Conservation (phyloP, 495 filamentous ascomycete genomes). For the Penicillium cataractarum region DNA sequence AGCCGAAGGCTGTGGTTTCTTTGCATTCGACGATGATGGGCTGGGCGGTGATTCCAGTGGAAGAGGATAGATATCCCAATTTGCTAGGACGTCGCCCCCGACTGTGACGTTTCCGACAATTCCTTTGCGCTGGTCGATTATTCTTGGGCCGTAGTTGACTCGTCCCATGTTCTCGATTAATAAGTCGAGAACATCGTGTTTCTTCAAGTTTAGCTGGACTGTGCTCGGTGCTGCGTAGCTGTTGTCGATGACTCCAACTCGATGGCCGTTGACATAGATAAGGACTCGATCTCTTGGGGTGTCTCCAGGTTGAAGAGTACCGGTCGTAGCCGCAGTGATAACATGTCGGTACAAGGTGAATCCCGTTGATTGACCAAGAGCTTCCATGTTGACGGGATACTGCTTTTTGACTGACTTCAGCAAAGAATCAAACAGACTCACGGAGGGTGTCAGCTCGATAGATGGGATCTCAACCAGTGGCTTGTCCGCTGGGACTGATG, state of each 20-base stretch:
- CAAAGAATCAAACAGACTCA: slow-evolving; percentile 34
- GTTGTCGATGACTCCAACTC: slow-evolving; percentile 47
- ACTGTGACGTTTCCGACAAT: slow-evolving; percentile 50
- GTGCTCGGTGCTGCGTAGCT: slow-evolving; percentile 38
- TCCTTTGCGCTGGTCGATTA: slow-evolving; percentile 49
- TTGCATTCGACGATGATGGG: slow-evolving; percentile 10
- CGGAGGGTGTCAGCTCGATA: slow-evolving; percentile 30
- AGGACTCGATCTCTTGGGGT: slow-evolving; percentile 46
- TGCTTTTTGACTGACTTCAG: slow-evolving; percentile 21
- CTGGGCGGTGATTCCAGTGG: slow-evolving; percentile 30
- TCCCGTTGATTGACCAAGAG: slow-evolving; percentile 44
- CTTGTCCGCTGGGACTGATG: slow-evolving; percentile 32
- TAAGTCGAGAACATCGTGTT: slow-evolving; percentile 43
- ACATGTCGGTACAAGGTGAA: slow-evolving; percentile 46
- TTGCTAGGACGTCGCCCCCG: slow-evolving; percentile 27
- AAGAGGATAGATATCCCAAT: slow-evolving; percentile 46
- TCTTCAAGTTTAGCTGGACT: slow-evolving; percentile 35
- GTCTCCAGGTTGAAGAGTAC: slow-evolving; percentile 41
- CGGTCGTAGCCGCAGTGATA: slow-evolving; percentile 25
- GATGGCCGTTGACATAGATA: slow-evolving; percentile 46
- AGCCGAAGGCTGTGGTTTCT: slow-evolving; percentile 1
- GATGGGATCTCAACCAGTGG: slow-evolving; percentile 34
- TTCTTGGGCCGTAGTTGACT: slow-evolving; percentile 46
- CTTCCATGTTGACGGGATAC: slow-evolving; percentile 46
- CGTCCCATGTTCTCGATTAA: slow-evolving; percentile 52